These are phyloP conservation scores for Apodospora peruviana DNA, from an alignment of 495 filamentous ascomycete species.

Conservation along the genomic window DNA sequence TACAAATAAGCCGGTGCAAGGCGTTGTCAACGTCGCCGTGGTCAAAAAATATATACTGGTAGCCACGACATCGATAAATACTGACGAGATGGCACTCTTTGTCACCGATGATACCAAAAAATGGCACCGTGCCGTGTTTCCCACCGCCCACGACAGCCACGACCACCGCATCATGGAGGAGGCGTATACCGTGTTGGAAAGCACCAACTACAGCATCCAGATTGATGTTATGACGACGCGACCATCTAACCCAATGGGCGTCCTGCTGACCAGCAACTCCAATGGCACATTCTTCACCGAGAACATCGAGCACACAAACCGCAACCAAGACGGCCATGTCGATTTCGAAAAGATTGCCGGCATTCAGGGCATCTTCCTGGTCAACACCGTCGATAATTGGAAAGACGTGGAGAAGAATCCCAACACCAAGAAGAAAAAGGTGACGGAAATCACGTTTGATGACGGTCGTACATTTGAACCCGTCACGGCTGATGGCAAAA, in stretches of 20 bases:
- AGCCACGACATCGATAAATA: conserved; percentile 70
- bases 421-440: conserved; percentile 55
- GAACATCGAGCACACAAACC: conserved; percentile 88
- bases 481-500: conserved; percentile 49
- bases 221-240: conserved; percentile 78
- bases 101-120: conserved; percentile 69
- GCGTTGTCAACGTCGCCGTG: conserved; percentile 67
- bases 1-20: conserved; percentile 62
- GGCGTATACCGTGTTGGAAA: conserved; percentile 89
- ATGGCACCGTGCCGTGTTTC: conserved; percentile 93
- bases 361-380: conserved; percentile 85
- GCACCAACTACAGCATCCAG: conserved; percentile 94
- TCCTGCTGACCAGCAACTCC: conserved; percentile 87
- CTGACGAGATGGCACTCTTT: conserved; percentile 83
- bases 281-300: conserved; percentile 92
- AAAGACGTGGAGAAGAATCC: conserved; percentile 58
- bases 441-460: conserved; percentile 84
- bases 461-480: conserved; percentile 74
- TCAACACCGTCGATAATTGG: conserved; percentile 86
- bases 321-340: conserved; percentile 61
- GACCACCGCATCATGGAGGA: conserved; percentile 75
- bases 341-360: conserved; percentile 90
- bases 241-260: conserved; percentile 65
- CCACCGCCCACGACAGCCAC: conserved; percentile 26
- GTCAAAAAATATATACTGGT: conserved; percentile 84